phyloP scores from a whole-genome alignment of 2,329 filamentous ascomycete species.

The Penicillium janthinellum region DNA sequence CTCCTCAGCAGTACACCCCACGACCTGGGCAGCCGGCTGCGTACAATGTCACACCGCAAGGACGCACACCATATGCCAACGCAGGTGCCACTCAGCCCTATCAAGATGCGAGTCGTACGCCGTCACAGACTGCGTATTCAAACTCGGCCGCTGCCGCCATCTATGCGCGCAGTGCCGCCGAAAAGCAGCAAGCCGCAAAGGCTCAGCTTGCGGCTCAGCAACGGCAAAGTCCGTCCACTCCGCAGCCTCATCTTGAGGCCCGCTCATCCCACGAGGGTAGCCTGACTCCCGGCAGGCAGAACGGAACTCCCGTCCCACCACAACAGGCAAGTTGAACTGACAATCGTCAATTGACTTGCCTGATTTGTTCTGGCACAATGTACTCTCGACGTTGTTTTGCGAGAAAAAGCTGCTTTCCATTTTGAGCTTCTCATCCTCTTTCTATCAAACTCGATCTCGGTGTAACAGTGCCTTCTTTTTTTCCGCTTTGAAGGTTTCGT shows the following conservation, averaged over 20 bases:
- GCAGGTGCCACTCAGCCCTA: constrained; percentile 32
- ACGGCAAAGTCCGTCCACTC: constrained; percentile 37
- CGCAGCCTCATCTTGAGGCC: constrained; percentile 34
- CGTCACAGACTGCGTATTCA: constrained; percentile 34
- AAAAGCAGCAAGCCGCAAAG: constrained; percentile 43
- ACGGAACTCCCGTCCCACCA: constrained; percentile 33
- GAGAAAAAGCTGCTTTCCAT: background rate
- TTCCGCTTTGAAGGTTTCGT: background rate
- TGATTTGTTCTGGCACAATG: background rate
- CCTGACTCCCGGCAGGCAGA: constrained; percentile 37
- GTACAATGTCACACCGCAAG: constrained; percentile 38
- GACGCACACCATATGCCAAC: constrained; percentile 39
- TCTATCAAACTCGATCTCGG: background rate
- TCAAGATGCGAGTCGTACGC: constrained; percentile 34
- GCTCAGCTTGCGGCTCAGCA: constrained; percentile 39
- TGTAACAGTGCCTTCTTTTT: background rate
- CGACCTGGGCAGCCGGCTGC: constrained; percentile 37
- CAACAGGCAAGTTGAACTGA: constrained; percentile 14
- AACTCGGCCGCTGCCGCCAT: constrained; percentile 39
- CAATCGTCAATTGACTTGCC: background rate
- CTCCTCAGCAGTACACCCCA: constrained; percentile 39
- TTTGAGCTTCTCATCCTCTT: background rate
- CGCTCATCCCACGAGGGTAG: constrained; percentile 39
- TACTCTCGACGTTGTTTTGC: background rate
- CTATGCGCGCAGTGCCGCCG: constrained; percentile 44